Evolutionary conservation across 495 filamentous ascomycete species (phyloP).

Genomic region (Penicillium lividum): DNA sequence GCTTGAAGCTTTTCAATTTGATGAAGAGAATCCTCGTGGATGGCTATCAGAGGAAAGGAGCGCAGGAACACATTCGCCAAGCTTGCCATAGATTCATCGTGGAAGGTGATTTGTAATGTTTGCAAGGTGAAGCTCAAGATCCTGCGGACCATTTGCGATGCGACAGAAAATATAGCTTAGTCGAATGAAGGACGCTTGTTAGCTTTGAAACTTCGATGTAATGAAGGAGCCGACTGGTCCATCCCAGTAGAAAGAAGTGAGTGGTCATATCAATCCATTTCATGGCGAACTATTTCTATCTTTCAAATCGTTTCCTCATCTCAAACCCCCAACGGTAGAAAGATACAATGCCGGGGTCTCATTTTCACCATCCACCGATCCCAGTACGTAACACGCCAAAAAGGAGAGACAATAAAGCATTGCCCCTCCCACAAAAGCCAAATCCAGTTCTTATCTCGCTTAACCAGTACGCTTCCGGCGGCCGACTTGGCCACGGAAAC

Average conservation of each 20-base stretch:
- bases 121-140: too few relatives aligned
- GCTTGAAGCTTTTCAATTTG: too few relatives aligned
- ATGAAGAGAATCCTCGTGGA: too few relatives aligned
- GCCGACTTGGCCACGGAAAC: constrained; percentile 97
- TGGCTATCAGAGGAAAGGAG: too few relatives aligned
- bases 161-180: not conserved
- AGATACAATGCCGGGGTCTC: constrained; percentile 8
- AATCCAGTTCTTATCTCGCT: constrained; percentile 17
- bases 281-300: constrained; percentile 8
- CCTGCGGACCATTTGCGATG: too few relatives aligned
- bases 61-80: too few relatives aligned
- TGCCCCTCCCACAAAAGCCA: constrained; percentile 20
- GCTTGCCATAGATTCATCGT: too few relatives aligned
- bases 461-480: constrained; percentile 73
- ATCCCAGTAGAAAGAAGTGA: not conserved
- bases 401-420: constrained; percentile 27
- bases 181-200: not conserved
- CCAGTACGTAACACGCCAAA: constrained; percentile 17
- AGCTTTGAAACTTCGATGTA: not conserved
- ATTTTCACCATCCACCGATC: constrained; percentile 4
- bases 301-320: constrained; percentile 12
- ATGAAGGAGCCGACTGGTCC: not conserved
- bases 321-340: constrained; percentile 5
- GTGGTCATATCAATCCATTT: constrained; percentile 11
- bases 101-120: too few relatives aligned